These are phyloP conservation scores for Trichoderma pleuroti DNA, from an alignment of 2,329 filamentous ascomycete species.

Conservation along the genomic window DNA sequence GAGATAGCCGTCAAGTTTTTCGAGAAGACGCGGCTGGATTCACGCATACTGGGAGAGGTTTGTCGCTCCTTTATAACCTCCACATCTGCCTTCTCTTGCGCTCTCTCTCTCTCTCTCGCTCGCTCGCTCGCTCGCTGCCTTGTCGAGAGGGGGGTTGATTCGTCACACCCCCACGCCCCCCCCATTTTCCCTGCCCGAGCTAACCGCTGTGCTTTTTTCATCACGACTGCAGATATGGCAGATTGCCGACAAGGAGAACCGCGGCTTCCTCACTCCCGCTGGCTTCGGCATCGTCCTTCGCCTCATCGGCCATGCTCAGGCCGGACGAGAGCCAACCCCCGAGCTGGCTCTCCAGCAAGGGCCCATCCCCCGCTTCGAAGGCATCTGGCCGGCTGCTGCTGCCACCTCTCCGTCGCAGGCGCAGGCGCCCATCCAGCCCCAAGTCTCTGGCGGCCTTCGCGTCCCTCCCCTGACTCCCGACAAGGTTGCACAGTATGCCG, in stretches of 20 bases:
- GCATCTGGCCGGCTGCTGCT: constrained; percentile 44
- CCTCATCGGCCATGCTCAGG: constrained; percentile 93
- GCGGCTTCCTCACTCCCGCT: constrained; percentile 84
- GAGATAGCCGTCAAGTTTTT: constrained; percentile 97
- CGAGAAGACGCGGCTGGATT: constrained; percentile 87
- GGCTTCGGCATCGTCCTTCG: constrained; percentile 91
- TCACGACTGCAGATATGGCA: constrained; percentile 78
- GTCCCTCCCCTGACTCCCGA: constrained; percentile 86
- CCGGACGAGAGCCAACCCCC: constrained; percentile 72
- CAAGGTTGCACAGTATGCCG: constrained; percentile 83
- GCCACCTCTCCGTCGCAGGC: constrained; percentile 35
- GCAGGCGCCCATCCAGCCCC: constrained; percentile 51
- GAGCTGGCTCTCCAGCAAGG: constrained; percentile 82
- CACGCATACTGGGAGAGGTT: constrained; percentile 83
- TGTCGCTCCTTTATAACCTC: constrained; percentile 30
- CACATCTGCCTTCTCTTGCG: neutral
- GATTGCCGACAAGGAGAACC: constrained; percentile 94
- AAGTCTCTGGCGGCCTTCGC: constrained; percentile 67
- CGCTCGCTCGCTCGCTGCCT: neutral
- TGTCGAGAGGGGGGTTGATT: neutral
- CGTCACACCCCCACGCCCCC: neutral
- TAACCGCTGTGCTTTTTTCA: constrained; percentile 10
- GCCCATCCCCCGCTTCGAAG: constrained; percentile 90
- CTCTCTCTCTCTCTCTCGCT: neutral
- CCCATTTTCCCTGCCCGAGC: neutral